These are phyloP conservation scores for Chalciporus sphaerocephalus DNA, from an alignment of 768 basidiomycete genomes.

Conservation along the genomic window DNA sequence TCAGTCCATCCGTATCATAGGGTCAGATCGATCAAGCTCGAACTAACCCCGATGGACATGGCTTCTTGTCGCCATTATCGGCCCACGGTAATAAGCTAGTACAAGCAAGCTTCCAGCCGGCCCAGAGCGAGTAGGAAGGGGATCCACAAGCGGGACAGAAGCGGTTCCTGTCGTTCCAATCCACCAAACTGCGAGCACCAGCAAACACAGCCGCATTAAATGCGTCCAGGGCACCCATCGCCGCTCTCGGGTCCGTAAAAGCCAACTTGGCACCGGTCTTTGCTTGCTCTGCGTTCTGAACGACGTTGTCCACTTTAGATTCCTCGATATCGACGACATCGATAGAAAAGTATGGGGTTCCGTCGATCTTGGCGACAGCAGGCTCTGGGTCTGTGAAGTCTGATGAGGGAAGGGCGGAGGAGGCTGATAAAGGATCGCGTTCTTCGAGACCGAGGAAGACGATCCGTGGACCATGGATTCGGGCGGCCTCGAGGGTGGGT, in stretches of 20 bases:
- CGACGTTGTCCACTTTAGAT: conserved; percentile 38
- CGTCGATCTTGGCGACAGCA: conserved; percentile 59
- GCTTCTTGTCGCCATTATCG: conserved; percentile 55
- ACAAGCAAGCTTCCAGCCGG: conserved; percentile 92
- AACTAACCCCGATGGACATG: conserved; percentile 68
- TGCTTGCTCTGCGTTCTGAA: conserved; percentile 35
- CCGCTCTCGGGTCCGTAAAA: conserved; percentile 65
- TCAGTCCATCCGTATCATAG: conserved; percentile 6
- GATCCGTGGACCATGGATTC: conserved; percentile 55
- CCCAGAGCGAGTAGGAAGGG: conserved; percentile 82
- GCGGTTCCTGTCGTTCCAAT: conserved; percentile 92
- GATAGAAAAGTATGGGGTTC: conserved; percentile 82
- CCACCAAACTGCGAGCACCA: conserved; percentile 72
- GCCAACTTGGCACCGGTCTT: conserved; percentile 38
- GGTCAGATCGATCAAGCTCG: background rate
- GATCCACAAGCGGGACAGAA: conserved; percentile 89
- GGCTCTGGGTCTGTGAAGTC: conserved; percentile 56
- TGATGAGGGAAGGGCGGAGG: conserved; percentile 56
- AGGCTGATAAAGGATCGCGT: conserved; percentile 37
- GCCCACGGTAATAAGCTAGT: conserved; percentile 71
- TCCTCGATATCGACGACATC: conserved; percentile 59
- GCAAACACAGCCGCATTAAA: conserved; percentile 78
- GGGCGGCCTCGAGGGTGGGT: conserved; percentile 47
- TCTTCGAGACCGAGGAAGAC: conserved; percentile 84
- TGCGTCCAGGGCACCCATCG: conserved; percentile 51